These are phyloP conservation scores for Escovopsis weberi DNA, from an alignment of 2,329 filamentous ascomycete species.

Conservation along the genomic window DNA sequence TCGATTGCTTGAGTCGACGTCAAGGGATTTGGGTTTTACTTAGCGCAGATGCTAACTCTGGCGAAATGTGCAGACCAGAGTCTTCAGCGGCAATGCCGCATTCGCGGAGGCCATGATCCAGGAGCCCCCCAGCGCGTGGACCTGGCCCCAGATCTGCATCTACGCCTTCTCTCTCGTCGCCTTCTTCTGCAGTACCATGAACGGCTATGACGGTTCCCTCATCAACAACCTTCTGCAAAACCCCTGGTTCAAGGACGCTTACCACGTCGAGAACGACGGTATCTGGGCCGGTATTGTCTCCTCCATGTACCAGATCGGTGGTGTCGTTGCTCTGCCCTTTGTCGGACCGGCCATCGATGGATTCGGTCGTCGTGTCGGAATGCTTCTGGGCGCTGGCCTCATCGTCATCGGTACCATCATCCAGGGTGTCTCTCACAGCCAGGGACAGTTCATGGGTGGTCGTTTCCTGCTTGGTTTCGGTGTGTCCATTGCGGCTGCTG, in stretches of 20 bases:
- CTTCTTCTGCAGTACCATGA: slow-evolving; percentile 34
- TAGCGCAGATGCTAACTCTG: too few relatives aligned
- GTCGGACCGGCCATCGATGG: slow-evolving; percentile 34
- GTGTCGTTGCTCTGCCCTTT: slow-evolving; percentile 32
- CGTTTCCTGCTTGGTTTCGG: slow-evolving; percentile 44
- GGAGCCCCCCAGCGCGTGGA: slow-evolving; percentile 32
- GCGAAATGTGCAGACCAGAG: background rate
- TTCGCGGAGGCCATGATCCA: slow-evolving; percentile 39
- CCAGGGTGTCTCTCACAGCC: slow-evolving; percentile 24
- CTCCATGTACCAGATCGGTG: slow-evolving; percentile 37
- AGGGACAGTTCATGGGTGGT: slow-evolving; percentile 34
- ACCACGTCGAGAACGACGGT: slow-evolving; percentile 26
- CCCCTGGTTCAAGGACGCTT: slow-evolving; percentile 24
- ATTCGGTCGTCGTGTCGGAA: slow-evolving; percentile 32
- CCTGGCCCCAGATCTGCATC: slow-evolving; percentile 22
- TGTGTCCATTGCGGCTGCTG: slow-evolving; percentile 25
- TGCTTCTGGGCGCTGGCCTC: slow-evolving; percentile 28
- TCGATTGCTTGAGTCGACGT: too few relatives aligned
- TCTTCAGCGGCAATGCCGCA: slow-evolving; percentile 8
- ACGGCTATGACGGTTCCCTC: slow-evolving; percentile 36
- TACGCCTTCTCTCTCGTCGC: slow-evolving; percentile 30
- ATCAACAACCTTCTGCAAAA: slow-evolving; percentile 34
- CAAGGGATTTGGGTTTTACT: too few relatives aligned
- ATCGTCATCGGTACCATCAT: slow-evolving; percentile 34
- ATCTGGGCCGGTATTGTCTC: slow-evolving; percentile 35